These are phyloP conservation scores for Pythium vanterpoolii DNA, from an alignment of 352 stramenopile species.

Conservation along the genomic window DNA sequence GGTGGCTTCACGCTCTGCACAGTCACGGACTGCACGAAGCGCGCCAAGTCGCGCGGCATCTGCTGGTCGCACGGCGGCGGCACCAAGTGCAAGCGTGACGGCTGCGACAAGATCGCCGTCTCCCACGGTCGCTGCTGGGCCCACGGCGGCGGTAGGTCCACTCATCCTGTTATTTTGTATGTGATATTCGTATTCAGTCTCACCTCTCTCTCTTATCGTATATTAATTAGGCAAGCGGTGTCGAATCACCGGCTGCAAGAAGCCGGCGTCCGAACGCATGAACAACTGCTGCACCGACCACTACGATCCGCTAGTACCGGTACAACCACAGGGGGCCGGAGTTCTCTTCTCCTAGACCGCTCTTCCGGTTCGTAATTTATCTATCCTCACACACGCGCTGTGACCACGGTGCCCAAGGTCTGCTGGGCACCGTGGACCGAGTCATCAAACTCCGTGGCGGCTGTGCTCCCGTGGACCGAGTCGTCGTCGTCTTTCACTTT, in stretches of 20 bases:
- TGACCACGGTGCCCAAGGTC: too few species aligned
- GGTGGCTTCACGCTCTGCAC: constrained; percentile 35
- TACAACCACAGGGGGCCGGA: too few species aligned
- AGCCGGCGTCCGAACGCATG: constrained; percentile 54
- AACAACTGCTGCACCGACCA: constrained; percentile 53
- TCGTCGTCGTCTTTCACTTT: too few species aligned
- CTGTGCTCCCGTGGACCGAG: too few species aligned
- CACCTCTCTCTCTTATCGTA: background rate
- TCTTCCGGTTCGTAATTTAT: too few species aligned
- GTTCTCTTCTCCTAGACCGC: too few species aligned
- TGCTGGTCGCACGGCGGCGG: constrained; percentile 28
- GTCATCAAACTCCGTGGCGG: too few species aligned
- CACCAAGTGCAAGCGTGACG: constrained; percentile 23
- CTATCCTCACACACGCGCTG: too few species aligned
- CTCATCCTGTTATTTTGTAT: background rate
- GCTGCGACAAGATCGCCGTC: constrained; percentile 22
- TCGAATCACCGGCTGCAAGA: constrained; percentile 21
- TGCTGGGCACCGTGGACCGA: too few species aligned
- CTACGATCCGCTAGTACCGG: too few species aligned
- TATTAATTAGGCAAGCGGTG: constrained; percentile 21
- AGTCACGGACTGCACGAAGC: constrained; percentile 25
- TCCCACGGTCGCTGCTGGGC: constrained; percentile 18
- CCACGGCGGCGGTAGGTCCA: constrained; percentile 12
- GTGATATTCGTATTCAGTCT: background rate
- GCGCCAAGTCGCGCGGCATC: constrained; percentile 24